A percentile compares a stretch with the other conserved stretches of the same genome.
Evolutionary conservation across 345 rosid genomes (phyloP).

Genomic region (Schrenkiella parvula): DNA sequence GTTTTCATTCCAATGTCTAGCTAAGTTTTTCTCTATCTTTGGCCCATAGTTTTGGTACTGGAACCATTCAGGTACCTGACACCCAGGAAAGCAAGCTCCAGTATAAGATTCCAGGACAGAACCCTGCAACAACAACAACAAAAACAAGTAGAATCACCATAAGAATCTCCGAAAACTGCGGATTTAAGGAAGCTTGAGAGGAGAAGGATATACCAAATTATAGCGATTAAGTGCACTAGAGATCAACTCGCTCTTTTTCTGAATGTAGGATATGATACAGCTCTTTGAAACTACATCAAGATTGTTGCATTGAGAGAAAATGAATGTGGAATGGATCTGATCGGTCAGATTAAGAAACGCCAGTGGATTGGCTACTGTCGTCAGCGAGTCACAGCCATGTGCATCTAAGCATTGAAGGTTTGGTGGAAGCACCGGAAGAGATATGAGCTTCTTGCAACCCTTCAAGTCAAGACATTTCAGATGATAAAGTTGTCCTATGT

Average conservation of each 20-base stretch:
- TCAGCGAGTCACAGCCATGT: not conserved
- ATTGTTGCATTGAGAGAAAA: not conserved
- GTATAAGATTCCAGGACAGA: not conserved
- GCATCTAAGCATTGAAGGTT: no score
- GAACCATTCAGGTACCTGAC: conserved; percentile 15
- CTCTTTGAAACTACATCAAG: not conserved
- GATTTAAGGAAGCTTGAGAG: not conserved
- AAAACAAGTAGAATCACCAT: not conserved
- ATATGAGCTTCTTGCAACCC: conserved; percentile 1
- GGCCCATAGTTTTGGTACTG: not conserved
- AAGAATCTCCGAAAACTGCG: not conserved
- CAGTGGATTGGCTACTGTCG: not conserved
- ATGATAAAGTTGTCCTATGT: not conserved
- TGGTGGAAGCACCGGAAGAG: no score
- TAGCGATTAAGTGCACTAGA: not conserved
- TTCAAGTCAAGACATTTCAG: not conserved
- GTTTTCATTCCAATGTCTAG: not conserved
- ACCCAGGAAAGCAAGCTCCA: conserved; percentile 15
- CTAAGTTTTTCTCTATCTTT: not conserved
- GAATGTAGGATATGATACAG: conserved; percentile 3
- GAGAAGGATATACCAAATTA: not conserved
- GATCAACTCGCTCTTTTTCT: not conserved
- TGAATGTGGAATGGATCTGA: not conserved
- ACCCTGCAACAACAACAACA: not conserved
- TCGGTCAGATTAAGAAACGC: not conserved